These are phyloP conservation scores for Venturia asperata DNA, from an alignment of 2,329 filamentous ascomycete genomes.

Conservation along the genomic window DNA sequence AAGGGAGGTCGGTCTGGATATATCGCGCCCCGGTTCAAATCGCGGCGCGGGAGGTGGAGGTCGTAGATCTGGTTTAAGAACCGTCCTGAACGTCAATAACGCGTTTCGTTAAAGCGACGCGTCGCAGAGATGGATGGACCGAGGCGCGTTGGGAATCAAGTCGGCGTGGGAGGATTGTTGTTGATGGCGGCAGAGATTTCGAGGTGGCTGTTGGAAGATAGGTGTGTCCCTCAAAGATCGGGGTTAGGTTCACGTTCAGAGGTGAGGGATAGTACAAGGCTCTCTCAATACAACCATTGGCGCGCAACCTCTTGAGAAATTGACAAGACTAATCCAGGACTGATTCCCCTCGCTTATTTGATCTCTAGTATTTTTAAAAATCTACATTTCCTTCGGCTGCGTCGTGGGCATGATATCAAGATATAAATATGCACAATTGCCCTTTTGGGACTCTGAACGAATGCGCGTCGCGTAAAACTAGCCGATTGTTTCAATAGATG, in stretches of 20 bases:
- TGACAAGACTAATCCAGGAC: background rate
- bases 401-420: background rate
- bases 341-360: background rate
- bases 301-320: background rate
- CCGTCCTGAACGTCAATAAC: background rate
- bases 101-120: conserved; percentile 3
- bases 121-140: background rate
- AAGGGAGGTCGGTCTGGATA: background rate
- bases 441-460: conserved; percentile 1
- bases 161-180: conserved; percentile 5
- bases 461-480: conserved; percentile 8
- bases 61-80: background rate
- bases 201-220: conserved; percentile 2
- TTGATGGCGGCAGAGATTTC: conserved; percentile 15
- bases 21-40: background rate
- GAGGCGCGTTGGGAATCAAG: background rate
- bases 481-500: background rate
- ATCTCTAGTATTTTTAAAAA: background rate
- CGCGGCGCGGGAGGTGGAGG: conserved; percentile 1
- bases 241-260: conserved; percentile 5
- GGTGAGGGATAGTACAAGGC: background rate
- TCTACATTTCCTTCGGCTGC: background rate
- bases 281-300: background rate
- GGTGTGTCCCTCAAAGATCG: conserved; percentile 8
- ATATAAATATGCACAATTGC: conserved; percentile 2